phyloP scores from a whole-genome alignment of 495 filamentous ascomycete genomes.

The Podospora bellae-mahoneyi region DNA sequence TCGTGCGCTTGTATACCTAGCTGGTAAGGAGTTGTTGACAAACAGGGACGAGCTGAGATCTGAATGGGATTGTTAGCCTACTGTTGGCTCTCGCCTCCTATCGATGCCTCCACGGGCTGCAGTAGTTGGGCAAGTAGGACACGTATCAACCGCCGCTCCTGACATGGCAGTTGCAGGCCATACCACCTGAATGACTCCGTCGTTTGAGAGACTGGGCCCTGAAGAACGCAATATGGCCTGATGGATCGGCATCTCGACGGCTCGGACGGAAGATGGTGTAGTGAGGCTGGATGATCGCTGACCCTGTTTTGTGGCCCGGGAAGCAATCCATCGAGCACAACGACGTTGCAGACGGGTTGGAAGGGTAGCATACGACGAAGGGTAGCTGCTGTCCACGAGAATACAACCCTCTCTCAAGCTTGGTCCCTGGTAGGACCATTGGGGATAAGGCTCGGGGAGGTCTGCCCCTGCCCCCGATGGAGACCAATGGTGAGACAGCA shows the following conservation, averaged over 20 bases:
- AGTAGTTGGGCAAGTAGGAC: background rate
- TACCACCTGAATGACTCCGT: background rate
- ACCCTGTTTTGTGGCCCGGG: background rate
- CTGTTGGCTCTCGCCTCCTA: background rate
- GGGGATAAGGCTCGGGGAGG: background rate
- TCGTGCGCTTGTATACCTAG: background rate
- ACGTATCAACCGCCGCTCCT: background rate
- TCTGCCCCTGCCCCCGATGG: background rate
- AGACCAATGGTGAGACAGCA: no score
- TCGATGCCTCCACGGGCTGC: background rate
- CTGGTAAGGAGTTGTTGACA: background rate
- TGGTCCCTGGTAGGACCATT: background rate
- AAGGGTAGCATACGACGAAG: background rate
- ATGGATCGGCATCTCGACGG: no score
- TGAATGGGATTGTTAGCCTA: background rate
- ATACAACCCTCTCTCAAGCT: background rate
- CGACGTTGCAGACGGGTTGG: background rate
- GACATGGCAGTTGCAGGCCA: background rate
- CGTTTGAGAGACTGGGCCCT: background rate
- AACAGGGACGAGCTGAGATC: background rate
- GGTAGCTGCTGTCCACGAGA: background rate
- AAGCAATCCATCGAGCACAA: background rate
- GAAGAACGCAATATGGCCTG: no score
- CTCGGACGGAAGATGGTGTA: background rate
- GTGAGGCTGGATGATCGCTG: background rate